Percentiles rank a stretch among this genome's conserved stretches.
Evolutionary conservation across 208 protist genomes (phyloP).

Genomic region (Wallacemonas rigidus): DNA sequence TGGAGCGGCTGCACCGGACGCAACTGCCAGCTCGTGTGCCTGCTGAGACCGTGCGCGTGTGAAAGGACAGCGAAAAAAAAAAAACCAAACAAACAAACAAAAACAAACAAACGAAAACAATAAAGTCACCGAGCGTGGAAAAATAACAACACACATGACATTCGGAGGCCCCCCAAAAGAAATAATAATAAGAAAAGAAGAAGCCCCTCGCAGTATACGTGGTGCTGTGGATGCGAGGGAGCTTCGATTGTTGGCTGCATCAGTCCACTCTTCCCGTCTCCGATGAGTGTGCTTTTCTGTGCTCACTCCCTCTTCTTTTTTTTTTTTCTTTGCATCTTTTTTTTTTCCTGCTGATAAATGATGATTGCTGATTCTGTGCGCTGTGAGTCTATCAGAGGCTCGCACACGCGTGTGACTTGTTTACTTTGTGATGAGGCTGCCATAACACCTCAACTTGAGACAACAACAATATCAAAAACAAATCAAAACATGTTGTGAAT

Average conservation of each 20-base stretch:
- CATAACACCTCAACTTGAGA: too few relatives aligned
- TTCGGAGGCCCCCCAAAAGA: too few relatives aligned
- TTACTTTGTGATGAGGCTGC: not conserved
- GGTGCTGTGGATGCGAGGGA: too few relatives aligned
- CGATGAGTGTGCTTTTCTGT: not conserved
- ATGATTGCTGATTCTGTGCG: too few relatives aligned
- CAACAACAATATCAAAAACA: not conserved
- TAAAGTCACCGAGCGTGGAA: not conserved
- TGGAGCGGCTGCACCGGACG: conserved; percentile 13
- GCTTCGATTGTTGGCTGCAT: too few relatives aligned
- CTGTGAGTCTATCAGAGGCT: too few relatives aligned
- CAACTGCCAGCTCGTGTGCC: conserved; percentile 7
- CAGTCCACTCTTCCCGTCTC: too few relatives aligned
- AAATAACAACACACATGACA: too few relatives aligned
- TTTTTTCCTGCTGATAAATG: not conserved
- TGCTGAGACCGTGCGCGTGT: not conserved
- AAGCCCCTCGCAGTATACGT: too few relatives aligned
- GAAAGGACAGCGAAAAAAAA: conserved; percentile 10
- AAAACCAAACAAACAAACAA: conserved; percentile 8
- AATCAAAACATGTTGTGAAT: not conserved
- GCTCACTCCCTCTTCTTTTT: conserved; percentile 12
- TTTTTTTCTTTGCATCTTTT: not conserved
- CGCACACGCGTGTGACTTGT: not conserved
- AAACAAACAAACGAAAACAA: conserved; percentile 2
- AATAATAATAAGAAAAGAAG: too few relatives aligned